Evolutionary conservation across 305 asterid species (phyloP), one percentile per base, ranked within the genome.

Genomic region (Vinca major): DNA sequence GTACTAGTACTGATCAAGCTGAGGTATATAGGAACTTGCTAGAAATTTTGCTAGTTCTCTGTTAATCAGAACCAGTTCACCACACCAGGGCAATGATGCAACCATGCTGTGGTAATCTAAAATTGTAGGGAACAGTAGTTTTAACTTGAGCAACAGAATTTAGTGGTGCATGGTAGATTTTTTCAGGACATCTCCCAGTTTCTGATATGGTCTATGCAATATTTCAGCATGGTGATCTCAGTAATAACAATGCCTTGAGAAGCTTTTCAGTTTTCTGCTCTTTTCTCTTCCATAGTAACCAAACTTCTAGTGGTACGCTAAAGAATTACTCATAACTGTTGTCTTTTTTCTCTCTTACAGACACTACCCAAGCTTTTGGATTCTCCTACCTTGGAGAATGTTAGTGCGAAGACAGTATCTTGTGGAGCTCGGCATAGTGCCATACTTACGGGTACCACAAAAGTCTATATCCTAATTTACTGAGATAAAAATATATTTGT

Each of bases 341-440:
- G 5, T 41, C 45, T 39, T 37, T 14, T 56, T 54, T 70, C 12
- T 39, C 50, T 68, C 10, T 57, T 62, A 74, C 92, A 93, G 97
- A 85, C 91, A 68, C 74, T 86, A 66, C 99, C 99, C 52, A 88
- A 92, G 75, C 87, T 93, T 61, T 80, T 93, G 56, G 97, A 93
- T 73, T 90, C 92, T 74, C 87, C 96, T 1, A 78, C 81, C 74
- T 75, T 93, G 84, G 99, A 91, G 75, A 88, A 84, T 62, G 86
- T 79, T 76, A 72, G 85, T 67, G 96, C 74, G 33, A 89, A 86
- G 81, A 66, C 74, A 62, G 96, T 93, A 62, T 91, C 96, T 4
- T 84, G 97, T 68, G 99, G 99, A 72, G 99, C 99, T 62, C 99
- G 99, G 19, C 99, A 93, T 80, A 87, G 84, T 77, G 91, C 96